phyloP scores from a whole-genome alignment of 768 basidiomycete species.

The Tricholomella constricta region DNA sequence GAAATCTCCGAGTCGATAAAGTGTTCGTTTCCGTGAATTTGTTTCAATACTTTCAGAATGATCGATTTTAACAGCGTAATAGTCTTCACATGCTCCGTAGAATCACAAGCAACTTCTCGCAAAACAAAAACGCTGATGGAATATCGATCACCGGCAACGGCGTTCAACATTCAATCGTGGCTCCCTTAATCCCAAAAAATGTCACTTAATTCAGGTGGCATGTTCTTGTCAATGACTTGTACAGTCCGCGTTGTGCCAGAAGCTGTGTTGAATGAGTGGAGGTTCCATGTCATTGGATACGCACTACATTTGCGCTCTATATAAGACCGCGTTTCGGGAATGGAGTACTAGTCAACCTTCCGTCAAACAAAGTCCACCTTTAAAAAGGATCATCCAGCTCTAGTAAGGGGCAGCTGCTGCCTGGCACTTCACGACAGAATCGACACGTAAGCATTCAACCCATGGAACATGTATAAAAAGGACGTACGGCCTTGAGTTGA shows the following conservation, averaged over 20 bases:
- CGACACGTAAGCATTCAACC: conserved; percentile 7
- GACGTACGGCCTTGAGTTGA: conserved; percentile 81
- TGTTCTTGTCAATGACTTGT: no score
- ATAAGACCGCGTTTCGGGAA: background rate
- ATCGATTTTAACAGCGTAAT: no score
- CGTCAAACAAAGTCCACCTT: background rate
- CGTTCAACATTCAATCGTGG: background rate
- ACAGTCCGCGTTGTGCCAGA: no score
- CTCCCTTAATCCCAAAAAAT: no score
- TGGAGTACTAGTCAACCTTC: background rate
- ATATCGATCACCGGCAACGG: no score
- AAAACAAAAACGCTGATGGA: background rate
- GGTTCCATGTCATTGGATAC: conserved; percentile 10
- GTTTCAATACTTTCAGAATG: no score
- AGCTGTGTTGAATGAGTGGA: conserved; percentile 1
- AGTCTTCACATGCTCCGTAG: no score
- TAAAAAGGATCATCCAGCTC: background rate
- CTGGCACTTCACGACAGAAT: conserved; percentile 56
- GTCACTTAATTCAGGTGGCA: no score
- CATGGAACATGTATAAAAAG: background rate
- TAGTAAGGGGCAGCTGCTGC: conserved; percentile 67
- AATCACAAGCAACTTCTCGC: background rate
- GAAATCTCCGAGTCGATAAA: no score
- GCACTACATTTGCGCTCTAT: conserved; percentile 14
- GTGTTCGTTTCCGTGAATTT: no score